Evolutionary conservation across 2,329 filamentous ascomycete genomes (phyloP).

Genomic region (Hymenoscyphus fructigenus): DNA sequence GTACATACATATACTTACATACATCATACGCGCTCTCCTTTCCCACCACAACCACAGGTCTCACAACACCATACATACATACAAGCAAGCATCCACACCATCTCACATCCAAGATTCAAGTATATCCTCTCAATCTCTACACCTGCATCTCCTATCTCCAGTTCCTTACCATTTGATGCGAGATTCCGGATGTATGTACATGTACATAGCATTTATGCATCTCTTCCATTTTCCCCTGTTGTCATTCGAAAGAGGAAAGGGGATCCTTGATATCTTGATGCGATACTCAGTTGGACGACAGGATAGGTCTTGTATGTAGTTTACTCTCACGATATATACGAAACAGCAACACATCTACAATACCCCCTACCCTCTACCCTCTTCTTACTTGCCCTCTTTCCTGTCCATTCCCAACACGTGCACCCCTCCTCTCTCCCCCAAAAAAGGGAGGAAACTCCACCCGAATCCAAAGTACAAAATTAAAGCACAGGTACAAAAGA

Average conservation of each 20-base stretch:
- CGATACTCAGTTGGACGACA: too few relatives aligned
- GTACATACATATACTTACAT: background rate
- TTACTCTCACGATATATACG: background rate
- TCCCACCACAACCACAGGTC: background rate
- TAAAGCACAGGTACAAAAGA: background rate
- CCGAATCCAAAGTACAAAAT: background rate
- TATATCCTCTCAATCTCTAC: background rate
- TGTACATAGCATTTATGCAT: too few relatives aligned
- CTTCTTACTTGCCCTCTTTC: background rate
- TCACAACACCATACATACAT: conserved; percentile 5
- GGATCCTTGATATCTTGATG: too few relatives aligned
- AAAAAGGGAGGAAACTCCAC: background rate
- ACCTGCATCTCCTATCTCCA: background rate
- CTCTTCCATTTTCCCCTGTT: too few relatives aligned
- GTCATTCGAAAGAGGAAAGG: too few relatives aligned
- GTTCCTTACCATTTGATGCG: too few relatives aligned
- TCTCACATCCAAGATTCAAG: background rate
- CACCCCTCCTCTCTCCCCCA: background rate
- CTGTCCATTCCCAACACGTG: background rate
- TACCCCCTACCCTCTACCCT: background rate
- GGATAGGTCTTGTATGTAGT: too few relatives aligned
- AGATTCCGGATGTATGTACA: too few relatives aligned
- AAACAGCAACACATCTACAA: background rate
- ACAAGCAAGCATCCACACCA: background rate
- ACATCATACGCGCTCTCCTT: background rate